These are phyloP conservation scores for Udeniomyces megalosporus DNA, from an alignment of 768 basidiomycete species.

Conservation along the genomic window DNA sequence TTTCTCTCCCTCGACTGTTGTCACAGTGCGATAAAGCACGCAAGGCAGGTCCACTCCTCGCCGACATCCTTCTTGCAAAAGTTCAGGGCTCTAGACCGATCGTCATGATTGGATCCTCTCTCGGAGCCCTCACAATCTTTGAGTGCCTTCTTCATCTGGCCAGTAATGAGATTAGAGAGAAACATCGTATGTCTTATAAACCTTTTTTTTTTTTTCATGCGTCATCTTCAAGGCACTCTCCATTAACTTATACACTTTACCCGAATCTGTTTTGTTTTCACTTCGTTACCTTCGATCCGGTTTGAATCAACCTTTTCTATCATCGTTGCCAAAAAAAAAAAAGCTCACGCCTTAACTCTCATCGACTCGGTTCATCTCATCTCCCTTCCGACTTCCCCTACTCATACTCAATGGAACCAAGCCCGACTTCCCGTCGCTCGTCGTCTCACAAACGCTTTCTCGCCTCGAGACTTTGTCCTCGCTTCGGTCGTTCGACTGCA, in stretches of 20 bases:
- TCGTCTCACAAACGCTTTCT: constrained; percentile 31
- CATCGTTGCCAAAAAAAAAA: constrained; percentile 18
- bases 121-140: constrained; percentile 32
- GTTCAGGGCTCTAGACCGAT: constrained; percentile 36
- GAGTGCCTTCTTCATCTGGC: constrained; percentile 29
- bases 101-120: constrained; percentile 33
- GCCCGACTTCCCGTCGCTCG: constrained; percentile 29
- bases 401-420: constrained; percentile 28
- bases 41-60: constrained; percentile 34
- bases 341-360: constrained; percentile 15
- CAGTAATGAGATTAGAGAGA: constrained; percentile 4
- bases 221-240: too few relatives aligned
- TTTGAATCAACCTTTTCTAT: constrained; percentile 3
- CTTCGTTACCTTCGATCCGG: too few relatives aligned
- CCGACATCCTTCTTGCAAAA: constrained; percentile 33
- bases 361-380: constrained; percentile 35
- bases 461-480: constrained; percentile 29
- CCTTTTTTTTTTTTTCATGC: too few relatives aligned
- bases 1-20: background rate
- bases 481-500: constrained; percentile 32
- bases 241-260: too few relatives aligned
- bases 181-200: constrained; percentile 18
- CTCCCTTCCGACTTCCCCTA: constrained; percentile 32
- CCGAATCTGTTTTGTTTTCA: too few relatives aligned
- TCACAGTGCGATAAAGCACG: constrained; percentile 29